Base-by-base conservation (phyloP, 2,329 filamentous ascomycete genomes). In the Calonectria pseudoturangicola region DNA sequence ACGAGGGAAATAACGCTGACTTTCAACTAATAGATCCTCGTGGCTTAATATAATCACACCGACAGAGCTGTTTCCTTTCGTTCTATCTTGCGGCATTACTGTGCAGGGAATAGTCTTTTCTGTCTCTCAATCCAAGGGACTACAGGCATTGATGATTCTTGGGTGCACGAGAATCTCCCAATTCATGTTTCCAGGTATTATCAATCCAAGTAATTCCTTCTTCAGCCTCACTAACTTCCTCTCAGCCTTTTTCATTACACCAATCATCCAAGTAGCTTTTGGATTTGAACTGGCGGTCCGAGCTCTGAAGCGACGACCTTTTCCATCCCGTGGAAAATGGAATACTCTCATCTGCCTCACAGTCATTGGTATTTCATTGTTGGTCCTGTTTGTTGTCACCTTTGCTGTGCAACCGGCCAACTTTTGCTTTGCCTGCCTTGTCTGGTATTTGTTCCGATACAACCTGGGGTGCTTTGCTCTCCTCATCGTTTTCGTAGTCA, bases 401-500 rank as follows among this genome's bases (percentile, higher is more conserved):
- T 84, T 89, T 68, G 85, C 90, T 63, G 84, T 88, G 73, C 87
- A 85, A 5, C 88, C 92, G 51, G 87, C 87, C 7, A 88, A 92
- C 74, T 87, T 88, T 66, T 94, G 93, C 83, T 92, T 93, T 77
- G 91, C 91, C 28, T 92, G 91, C 7, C 85, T 94, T 9, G 90
- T 93, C 75, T 94, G 91, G 90, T 93, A 93, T 73, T 85, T 93
- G 50, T 86, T 89, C 68, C 87, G 86, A 75, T 94, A 91, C 83
- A 88, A 90, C n/a, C 80, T 87, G 16, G 87, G 89, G 6, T 89
- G 88, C 70, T 89, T 94, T 68, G 86, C 85, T 12, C 79, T 93
- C 1, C 80, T 93, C 13, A 82, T 88, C 27, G 79, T 85, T 25
- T 85, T 92, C 51, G 84, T 88, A n/a, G 81, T 86, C 43, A 79